Evolutionary conservation across 805 yeast species (phyloP).

Genomic region (Ogataea ganodermae): DNA sequence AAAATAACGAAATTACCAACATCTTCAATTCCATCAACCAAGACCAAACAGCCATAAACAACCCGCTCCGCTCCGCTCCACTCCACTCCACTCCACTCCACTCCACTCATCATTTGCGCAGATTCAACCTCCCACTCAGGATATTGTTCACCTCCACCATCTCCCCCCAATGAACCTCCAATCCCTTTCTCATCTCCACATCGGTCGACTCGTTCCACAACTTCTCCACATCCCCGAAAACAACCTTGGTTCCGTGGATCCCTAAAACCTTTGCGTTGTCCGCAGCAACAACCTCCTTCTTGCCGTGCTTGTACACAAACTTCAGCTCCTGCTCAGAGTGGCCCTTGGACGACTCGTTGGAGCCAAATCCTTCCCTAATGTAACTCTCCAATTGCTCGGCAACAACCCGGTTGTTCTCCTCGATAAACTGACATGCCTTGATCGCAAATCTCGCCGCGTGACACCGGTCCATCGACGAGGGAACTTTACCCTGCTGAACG

Average conservation of each 20-base stretch:
- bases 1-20: too few species aligned
- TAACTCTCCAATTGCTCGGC: constrained; percentile 14
- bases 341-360: constrained; percentile 24
- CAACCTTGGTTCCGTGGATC: constrained; percentile 64
- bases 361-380: constrained; percentile 28
- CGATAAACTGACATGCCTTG: constrained; percentile 86
- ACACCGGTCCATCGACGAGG: constrained; percentile 92
- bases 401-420: constrained; percentile 41
- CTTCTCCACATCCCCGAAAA: constrained; percentile 55
- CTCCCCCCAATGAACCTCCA: constrained; percentile 66
- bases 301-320: constrained; percentile 52
- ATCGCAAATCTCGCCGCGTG: constrained; percentile 88
- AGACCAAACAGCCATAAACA: too few species aligned
- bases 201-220: constrained; percentile 66
- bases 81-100: too few species aligned
- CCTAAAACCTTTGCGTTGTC: constrained; percentile 67
- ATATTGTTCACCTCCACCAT: constrained; percentile 63
- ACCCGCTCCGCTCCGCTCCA: too few species aligned
- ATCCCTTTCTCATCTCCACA: constrained; percentile 63
- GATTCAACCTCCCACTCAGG: constrained; percentile 66
- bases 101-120: constrained; percentile 37
- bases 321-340: constrained; percentile 43
- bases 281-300: constrained; percentile 41
- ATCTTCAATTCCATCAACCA: too few species aligned
- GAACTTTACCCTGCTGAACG: constrained; percentile 96